These are phyloP conservation scores for Testicularia cyperi DNA, from an alignment of 1,284 basidiomycete species.

Conservation along the genomic window DNA sequence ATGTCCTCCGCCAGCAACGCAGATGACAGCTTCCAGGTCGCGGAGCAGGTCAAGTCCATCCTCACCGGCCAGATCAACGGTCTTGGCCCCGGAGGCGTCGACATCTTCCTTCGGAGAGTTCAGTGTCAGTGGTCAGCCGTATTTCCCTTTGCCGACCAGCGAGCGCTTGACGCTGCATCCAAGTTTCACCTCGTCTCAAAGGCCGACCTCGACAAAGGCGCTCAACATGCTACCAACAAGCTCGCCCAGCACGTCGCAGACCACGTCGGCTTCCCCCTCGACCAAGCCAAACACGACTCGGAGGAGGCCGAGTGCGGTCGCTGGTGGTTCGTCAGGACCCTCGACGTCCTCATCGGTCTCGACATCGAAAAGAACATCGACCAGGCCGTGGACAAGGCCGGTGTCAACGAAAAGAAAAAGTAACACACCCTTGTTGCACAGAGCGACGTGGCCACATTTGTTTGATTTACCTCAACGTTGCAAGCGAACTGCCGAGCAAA, in stretches of 20 bases:
- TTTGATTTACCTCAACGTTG: not conserved
- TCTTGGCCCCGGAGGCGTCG: slow-evolving; percentile 24
- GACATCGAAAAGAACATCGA: slow-evolving; percentile 39
- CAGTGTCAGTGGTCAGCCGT: slow-evolving; percentile 35
- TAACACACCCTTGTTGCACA: not conserved
- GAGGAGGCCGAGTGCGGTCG: slow-evolving; percentile 31
- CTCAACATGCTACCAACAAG: slow-evolving; percentile 7
- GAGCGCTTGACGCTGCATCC: slow-evolving; percentile 14
- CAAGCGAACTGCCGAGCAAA: not conserved
- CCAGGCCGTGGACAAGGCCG: slow-evolving; percentile 23
- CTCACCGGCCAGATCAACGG: slow-evolving; percentile 34
- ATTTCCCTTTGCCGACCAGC: slow-evolving; percentile 40
- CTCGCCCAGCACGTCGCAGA: slow-evolving; percentile 25
- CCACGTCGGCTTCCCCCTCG: slow-evolving; percentile 31
- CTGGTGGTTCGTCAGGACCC: slow-evolving; percentile 33
- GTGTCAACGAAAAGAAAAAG: slow-evolving; percentile 2
- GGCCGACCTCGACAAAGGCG: slow-evolving; percentile 10
- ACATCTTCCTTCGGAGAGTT: slow-evolving; percentile 36
- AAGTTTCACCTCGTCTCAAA: slow-evolving; percentile 21
- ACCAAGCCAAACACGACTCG: slow-evolving; percentile 18
- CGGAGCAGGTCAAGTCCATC: slow-evolving; percentile 13
- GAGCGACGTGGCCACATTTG: too few species aligned
- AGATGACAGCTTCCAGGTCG: slow-evolving; percentile 12
- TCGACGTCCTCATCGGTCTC: slow-evolving; percentile 41
- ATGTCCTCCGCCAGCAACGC: slow-evolving; percentile 2